A percentile compares a stretch with the other conserved stretches of the same genome.
These are phyloP conservation scores for Cladosporium sp. DNA, from an alignment of 2,329 filamentous ascomycete species.

Conservation along the genomic window DNA sequence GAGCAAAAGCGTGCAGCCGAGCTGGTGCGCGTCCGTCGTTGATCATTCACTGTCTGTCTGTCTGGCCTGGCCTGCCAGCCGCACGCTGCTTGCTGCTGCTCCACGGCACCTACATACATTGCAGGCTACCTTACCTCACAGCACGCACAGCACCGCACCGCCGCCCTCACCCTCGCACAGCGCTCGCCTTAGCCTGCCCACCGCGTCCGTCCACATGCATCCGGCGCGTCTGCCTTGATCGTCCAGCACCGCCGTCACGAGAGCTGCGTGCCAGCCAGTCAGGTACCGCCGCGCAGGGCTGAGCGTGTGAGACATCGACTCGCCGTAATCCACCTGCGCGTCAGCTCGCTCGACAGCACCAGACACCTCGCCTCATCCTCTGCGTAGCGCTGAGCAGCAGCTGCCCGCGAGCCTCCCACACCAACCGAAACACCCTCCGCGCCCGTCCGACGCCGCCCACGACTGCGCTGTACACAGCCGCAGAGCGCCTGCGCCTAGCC, in stretches of 20 bases:
- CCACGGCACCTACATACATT: background rate
- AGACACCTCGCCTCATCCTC: background rate
- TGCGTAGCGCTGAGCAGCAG: slow-evolving; percentile 4
- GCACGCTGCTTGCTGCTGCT: too few relatives aligned
- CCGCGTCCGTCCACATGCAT: background rate
- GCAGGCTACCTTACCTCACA: background rate
- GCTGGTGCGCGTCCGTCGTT: too few relatives aligned
- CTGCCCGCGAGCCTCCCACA: background rate
- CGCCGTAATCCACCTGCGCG: background rate
- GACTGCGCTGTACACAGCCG: slow-evolving; percentile 6
- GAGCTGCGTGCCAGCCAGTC: background rate
- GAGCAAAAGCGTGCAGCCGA: too few relatives aligned
- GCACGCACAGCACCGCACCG: background rate
- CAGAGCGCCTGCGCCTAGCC: slow-evolving; percentile 4
- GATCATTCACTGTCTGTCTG: too few relatives aligned
- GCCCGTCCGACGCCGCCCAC: slow-evolving; percentile 6
- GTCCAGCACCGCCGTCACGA: background rate
- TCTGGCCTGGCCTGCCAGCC: too few relatives aligned
- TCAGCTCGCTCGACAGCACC: background rate
- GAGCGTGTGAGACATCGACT: slow-evolving; percentile 5
- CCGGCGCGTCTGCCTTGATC: background rate
- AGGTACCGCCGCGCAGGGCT: slow-evolving; percentile 3
- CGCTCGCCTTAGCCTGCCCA: too few relatives aligned
- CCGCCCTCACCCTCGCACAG: too few relatives aligned
- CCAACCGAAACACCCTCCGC: background rate